A percentile compares a stretch with the other conserved stretches of the same genome.
Conservation (phyloP, 2,329 filamentous ascomycete genomes). For the Arthrobotrys megalospora region DNA sequence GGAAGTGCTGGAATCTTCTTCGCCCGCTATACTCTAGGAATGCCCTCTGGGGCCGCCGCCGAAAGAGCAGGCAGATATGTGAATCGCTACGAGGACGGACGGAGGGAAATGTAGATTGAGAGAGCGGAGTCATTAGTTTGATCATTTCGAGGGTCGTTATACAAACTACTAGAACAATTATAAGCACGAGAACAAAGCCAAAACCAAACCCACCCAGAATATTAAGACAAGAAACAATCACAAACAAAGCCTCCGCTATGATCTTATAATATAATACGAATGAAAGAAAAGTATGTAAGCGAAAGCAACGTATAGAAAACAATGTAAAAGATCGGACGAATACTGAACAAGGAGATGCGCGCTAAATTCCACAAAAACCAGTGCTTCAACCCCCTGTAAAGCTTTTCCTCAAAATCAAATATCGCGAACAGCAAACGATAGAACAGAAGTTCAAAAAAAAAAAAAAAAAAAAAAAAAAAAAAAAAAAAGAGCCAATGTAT, state of each 20-base stretch:
- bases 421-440: slow-evolving; percentile 15
- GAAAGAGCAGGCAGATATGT: slow-evolving; percentile 32
- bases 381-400: slow-evolving; percentile 35
- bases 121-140: slow-evolving; percentile 60
- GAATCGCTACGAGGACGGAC: slow-evolving; percentile 11
- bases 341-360: slow-evolving; percentile 40
- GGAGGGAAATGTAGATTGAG: slow-evolving; percentile 39
- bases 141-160: slow-evolving; percentile 47
- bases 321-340: slow-evolving; percentile 24
- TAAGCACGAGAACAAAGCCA: slow-evolving; percentile 32
- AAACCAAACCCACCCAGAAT: slow-evolving; percentile 42
- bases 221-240: slow-evolving; percentile 40
- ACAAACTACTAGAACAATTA: slow-evolving; percentile 33
- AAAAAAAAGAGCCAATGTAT: neutral
- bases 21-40: slow-evolving; percentile 19
- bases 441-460: neutral
- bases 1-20: slow-evolving; percentile 32
- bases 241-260: slow-evolving; percentile 48
- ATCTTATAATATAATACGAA: slow-evolving; percentile 26
- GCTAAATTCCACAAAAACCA: slow-evolving; percentile 55
- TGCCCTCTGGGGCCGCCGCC: neutral
- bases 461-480: neutral
- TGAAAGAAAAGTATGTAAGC: slow-evolving; percentile 28
- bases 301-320: neutral
- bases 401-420: slow-evolving; percentile 41